Evolutionary conservation across 225 moss, liverwort and hornwort genomes (phyloP).

Genomic region (Sphagnum tenellum): DNA sequence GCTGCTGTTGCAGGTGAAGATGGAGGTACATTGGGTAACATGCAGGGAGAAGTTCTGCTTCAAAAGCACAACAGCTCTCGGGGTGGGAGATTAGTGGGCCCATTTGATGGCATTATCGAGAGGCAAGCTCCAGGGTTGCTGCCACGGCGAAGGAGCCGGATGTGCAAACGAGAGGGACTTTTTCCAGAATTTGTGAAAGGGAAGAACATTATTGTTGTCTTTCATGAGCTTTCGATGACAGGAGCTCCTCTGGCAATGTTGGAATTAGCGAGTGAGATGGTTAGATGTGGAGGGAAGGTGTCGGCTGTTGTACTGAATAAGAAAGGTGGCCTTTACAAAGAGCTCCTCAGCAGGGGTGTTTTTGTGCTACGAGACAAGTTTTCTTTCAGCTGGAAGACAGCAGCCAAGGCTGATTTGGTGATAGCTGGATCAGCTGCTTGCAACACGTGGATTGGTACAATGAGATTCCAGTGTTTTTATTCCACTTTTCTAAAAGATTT

Average conservation of each 20-base stretch:
- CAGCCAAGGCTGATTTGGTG: conserved; percentile 54
- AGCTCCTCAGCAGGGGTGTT: conserved; percentile 41
- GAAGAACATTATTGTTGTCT: conserved; percentile 41
- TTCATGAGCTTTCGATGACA: conserved; percentile 77
- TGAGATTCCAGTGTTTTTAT: not conserved
- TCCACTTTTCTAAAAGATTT: no score
- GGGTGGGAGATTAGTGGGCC: conserved; percentile 35
- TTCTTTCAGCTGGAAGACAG: conserved; percentile 49
- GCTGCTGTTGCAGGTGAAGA: not conserved
- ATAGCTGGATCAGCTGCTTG: conserved; percentile 61
- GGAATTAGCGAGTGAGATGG: conserved; percentile 57
- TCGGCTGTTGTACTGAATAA: conserved; percentile 58
- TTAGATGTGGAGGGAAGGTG: conserved; percentile 48
- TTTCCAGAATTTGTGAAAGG: conserved; percentile 48
- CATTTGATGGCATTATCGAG: conserved; percentile 34
- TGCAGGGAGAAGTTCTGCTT: not conserved
- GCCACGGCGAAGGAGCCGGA: not conserved
- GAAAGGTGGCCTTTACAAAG: conserved; percentile 49
- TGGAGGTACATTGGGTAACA: not conserved
- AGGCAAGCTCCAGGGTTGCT: conserved; percentile 11
- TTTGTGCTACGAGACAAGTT: conserved; percentile 41
- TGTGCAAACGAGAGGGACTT: conserved; percentile 12
- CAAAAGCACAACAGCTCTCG: conserved; percentile 5
- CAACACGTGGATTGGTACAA: conserved; percentile 47
- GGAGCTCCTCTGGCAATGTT: conserved; percentile 68